Percentiles rank a stretch among this genome's conserved stretches.
Evolutionary conservation across 306 rosid genomes (phyloP).

Genomic region (Castanea sativa): DNA sequence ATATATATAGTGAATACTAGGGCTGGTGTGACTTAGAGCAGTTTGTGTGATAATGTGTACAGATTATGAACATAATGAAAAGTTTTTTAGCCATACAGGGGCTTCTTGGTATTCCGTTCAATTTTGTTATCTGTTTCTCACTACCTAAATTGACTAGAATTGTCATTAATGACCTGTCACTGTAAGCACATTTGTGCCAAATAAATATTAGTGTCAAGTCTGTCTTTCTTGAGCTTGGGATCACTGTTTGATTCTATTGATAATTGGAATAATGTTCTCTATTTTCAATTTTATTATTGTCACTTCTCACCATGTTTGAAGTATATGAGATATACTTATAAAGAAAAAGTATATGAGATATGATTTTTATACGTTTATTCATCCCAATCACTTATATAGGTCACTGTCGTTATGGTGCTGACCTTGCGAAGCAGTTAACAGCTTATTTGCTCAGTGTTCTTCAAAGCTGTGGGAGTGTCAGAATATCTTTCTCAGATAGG

Average conservation of each 20-base stretch:
- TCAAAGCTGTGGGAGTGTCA: conserved; percentile 80
- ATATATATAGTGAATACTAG: background rate
- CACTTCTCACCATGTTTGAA: background rate
- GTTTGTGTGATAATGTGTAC: too few relatives aligned
- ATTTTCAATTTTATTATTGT: background rate
- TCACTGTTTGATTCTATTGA: background rate
- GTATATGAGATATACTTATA: background rate
- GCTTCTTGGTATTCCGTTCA: background rate
- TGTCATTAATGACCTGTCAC: background rate
- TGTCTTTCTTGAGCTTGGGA: background rate
- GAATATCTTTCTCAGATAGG: conserved; percentile 87
- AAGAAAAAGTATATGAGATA: background rate
- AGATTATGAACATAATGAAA: too few relatives aligned
- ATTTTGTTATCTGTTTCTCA: background rate
- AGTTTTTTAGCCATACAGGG: background rate
- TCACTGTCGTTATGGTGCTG: conserved; percentile 76
- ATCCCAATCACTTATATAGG: conserved; percentile 41
- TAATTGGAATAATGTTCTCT: background rate
- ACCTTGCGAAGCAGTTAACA: conserved; percentile 78
- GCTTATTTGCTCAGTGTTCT: conserved; percentile 63
- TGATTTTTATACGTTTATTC: background rate
- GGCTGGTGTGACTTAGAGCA: too few relatives aligned
- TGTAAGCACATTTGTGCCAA: background rate
- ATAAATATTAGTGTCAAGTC: background rate
- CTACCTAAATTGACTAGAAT: background rate